phyloP scores from a whole-genome alignment of 192 early-diverging fungal genomes.

The Radiomyces spectabilis region DNA sequence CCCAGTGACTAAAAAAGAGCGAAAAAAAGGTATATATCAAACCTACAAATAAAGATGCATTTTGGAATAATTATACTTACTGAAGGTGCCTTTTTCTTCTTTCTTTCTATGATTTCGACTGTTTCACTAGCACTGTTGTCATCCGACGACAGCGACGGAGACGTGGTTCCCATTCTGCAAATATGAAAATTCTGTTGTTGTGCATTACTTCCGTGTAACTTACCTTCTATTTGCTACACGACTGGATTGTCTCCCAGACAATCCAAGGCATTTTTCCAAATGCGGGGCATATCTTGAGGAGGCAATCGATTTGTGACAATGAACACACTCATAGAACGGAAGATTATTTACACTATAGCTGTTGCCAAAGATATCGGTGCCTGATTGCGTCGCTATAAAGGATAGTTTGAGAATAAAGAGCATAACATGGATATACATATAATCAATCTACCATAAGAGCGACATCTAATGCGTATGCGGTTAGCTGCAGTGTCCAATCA shows the following conservation, averaged over 20 bases:
- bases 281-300: slow-evolving; percentile 86
- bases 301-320: slow-evolving; percentile 70
- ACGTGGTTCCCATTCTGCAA: no score
- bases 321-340: slow-evolving; percentile 74
- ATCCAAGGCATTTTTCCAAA: slow-evolving; percentile 87
- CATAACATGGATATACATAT: not conserved
- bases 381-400: slow-evolving; percentile 34
- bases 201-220: no score
- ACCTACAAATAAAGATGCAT: no score
- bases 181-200: no score
- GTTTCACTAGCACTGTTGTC: no score
- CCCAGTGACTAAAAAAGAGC: no score
- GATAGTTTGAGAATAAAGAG: not conserved
- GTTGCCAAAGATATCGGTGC: slow-evolving; percentile 63
- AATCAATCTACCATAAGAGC: slow-evolving; percentile 30
- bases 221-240: slow-evolving; percentile 47
- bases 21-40: no score
- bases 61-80: no score
- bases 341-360: slow-evolving; percentile 38
- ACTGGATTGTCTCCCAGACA: slow-evolving; percentile 58
- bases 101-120: no score
- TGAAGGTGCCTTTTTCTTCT: no score
- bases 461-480: slow-evolving; percentile 36
- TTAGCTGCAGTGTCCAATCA: not conserved
- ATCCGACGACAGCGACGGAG: no score